These are phyloP conservation scores for Boletus huronensis DNA, from an alignment of 768 basidiomycete species.

Conservation along the genomic window DNA sequence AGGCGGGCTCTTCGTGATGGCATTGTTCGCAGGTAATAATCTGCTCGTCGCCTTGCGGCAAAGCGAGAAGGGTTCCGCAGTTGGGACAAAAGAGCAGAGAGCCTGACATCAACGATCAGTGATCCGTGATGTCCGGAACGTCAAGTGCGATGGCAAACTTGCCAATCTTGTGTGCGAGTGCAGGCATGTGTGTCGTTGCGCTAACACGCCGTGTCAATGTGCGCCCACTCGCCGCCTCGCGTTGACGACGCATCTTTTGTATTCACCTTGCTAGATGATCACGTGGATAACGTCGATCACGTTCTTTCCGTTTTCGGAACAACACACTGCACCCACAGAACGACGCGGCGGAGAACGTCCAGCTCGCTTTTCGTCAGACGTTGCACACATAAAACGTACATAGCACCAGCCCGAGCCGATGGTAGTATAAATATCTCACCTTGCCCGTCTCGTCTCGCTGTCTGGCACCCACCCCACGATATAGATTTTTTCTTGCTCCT, in stretches of 20 bases:
- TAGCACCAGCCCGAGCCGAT: neutral
- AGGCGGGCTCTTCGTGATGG: conserved; percentile 79
- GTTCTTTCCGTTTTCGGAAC: conserved; percentile 15
- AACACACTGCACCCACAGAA: conserved; percentile 17
- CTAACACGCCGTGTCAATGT: neutral
- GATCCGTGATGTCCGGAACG: neutral
- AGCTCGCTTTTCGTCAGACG: neutral
- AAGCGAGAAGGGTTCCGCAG: conserved; percentile 84
- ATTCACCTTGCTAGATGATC: conserved; percentile 3
- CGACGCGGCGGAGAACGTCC: too few relatives aligned
- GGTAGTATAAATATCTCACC: conserved; percentile 18
- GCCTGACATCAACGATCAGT: conserved; percentile 43
- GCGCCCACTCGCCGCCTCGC: conserved; percentile 9
- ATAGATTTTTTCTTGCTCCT: too few relatives aligned
- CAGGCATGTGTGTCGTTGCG: conserved; percentile 9
- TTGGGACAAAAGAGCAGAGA: conserved; percentile 92
- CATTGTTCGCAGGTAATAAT: conserved; percentile 89
- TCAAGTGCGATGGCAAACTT: conserved; percentile 11
- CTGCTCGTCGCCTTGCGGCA: conserved; percentile 72
- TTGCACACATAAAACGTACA: conserved; percentile 11
- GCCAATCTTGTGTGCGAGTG: conserved; percentile 49
- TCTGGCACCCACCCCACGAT: conserved; percentile 14
- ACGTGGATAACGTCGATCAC: conserved; percentile 23
- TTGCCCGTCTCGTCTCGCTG: neutral
- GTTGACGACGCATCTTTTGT: conserved; percentile 11